A percentile compares a stretch with the other conserved stretches of the same genome.
These are phyloP conservation scores for Paraphoma chrysanthemicola DNA, from an alignment of 2,329 filamentous ascomycete species.

Conservation along the genomic window DNA sequence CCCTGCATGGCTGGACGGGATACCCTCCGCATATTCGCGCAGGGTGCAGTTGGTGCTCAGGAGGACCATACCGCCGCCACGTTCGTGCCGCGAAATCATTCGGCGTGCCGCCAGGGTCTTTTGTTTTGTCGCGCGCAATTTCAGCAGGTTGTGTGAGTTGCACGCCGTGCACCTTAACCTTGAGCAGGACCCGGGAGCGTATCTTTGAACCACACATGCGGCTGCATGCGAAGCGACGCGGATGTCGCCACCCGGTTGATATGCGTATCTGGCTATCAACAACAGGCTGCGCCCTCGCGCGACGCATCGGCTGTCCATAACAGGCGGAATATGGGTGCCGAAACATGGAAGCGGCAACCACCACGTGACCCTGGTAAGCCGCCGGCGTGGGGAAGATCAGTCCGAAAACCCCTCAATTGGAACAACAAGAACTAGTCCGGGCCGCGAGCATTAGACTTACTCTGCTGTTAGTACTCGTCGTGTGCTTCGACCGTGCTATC, in stretches of 20 bases:
- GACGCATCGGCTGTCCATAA: background rate
- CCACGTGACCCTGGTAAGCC: background rate
- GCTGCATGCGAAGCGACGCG: background rate
- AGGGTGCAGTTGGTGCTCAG: background rate
- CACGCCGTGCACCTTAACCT: too few relatives aligned
- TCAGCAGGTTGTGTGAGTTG: too few relatives aligned
- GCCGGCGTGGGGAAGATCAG: background rate
- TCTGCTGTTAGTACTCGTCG: too few relatives aligned
- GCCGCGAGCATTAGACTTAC: too few relatives aligned
- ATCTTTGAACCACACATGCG: background rate
- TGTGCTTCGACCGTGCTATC: too few relatives aligned
- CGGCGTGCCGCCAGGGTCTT: too few relatives aligned
- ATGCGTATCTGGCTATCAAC: background rate
- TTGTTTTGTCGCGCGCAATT: too few relatives aligned
- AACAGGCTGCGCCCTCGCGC: background rate
- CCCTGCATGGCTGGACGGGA: background rate
- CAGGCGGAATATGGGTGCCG: background rate
- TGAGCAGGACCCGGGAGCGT: too few relatives aligned
- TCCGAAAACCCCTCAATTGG: background rate
- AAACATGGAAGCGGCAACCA: background rate
- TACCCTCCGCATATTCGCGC: background rate
- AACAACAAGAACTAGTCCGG: too few relatives aligned
- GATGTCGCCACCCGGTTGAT: background rate
- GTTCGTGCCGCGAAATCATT: too few relatives aligned
- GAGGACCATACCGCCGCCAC: background rate